These are phyloP conservation scores for Penicillium sp. DNA, from an alignment of 2,329 filamentous ascomycete genomes.

Conservation along the genomic window DNA sequence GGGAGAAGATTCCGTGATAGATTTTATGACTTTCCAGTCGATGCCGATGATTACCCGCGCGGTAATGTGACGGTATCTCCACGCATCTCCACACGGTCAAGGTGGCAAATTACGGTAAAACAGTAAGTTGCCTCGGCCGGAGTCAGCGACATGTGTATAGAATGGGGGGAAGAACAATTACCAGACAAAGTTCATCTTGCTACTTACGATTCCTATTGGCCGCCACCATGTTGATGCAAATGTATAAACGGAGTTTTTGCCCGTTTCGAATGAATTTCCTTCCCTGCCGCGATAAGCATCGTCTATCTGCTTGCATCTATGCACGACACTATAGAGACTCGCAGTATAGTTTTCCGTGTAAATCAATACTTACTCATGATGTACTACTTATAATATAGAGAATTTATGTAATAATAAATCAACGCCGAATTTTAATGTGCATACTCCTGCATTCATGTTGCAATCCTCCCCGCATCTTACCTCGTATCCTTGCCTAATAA, in stretches of 20 bases:
- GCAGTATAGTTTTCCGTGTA: neutral
- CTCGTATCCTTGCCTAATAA: too few relatives aligned
- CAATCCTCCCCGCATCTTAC: too few relatives aligned
- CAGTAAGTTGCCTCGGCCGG: conserved; percentile 8
- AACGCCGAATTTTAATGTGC: too few relatives aligned
- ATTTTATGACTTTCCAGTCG: neutral
- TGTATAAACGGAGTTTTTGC: neutral
- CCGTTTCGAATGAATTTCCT: neutral
- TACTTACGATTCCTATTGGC: neutral
- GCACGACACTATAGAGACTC: too few relatives aligned
- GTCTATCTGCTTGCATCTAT: too few relatives aligned
- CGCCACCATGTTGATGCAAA: neutral
- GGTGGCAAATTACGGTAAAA: conserved; percentile 17
- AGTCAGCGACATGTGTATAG: conserved; percentile 6
- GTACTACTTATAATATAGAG: too few relatives aligned
- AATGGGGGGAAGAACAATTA: neutral
- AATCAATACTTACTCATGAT: too few relatives aligned
- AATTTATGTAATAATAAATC: too few relatives aligned
- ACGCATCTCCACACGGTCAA: conserved; percentile 11
- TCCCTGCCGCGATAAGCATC: too few relatives aligned
- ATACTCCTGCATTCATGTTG: too few relatives aligned
- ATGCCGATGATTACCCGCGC: conserved; percentile 23
- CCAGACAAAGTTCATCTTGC: neutral
- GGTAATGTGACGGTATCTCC: conserved; percentile 23
- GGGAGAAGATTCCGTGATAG: conserved; percentile 1